A percentile compares a stretch with the other conserved stretches of the same genome.
Conservation (phyloP, 179 eudicot species). For the Spinacia oleracea region DNA sequence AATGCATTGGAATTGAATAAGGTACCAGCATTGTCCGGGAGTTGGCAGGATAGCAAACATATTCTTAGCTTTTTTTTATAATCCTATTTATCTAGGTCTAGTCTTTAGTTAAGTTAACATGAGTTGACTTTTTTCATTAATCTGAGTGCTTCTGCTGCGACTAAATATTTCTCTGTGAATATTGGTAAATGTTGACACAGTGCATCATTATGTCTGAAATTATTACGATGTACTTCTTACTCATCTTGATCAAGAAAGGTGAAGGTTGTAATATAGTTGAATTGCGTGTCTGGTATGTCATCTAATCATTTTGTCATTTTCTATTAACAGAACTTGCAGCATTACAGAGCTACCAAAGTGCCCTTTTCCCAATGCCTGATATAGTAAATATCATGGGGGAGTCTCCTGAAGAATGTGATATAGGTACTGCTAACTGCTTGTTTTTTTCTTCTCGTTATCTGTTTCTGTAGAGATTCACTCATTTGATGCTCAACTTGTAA, state of each 20-base stretch:
- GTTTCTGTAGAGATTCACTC: neutral
- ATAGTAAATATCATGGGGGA: neutral
- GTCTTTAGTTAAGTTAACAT: neutral
- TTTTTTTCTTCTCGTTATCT: neutral
- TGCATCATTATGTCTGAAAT: neutral
- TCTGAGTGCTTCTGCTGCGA: neutral
- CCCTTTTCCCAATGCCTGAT: neutral
- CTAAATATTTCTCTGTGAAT: neutral
- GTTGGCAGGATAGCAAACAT: neutral
- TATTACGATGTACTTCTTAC: neutral
- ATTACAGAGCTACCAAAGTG: neutral
- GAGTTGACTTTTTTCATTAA: neutral
- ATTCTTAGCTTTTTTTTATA: neutral
- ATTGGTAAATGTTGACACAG: neutral
- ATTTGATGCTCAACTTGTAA: neutral
- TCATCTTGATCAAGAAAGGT: neutral
- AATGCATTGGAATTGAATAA: neutral
- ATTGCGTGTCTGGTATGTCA: neutral
- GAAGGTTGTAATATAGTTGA: too few relatives aligned
- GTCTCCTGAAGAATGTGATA: neutral
- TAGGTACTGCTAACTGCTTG: constrained; percentile 1
- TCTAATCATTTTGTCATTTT: neutral
- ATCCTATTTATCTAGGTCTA: neutral
- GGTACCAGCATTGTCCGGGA: neutral
- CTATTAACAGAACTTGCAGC: neutral